Base-by-base conservation (phyloP, 148 eudicot species). In the Heliosperma pusillum region DNA sequence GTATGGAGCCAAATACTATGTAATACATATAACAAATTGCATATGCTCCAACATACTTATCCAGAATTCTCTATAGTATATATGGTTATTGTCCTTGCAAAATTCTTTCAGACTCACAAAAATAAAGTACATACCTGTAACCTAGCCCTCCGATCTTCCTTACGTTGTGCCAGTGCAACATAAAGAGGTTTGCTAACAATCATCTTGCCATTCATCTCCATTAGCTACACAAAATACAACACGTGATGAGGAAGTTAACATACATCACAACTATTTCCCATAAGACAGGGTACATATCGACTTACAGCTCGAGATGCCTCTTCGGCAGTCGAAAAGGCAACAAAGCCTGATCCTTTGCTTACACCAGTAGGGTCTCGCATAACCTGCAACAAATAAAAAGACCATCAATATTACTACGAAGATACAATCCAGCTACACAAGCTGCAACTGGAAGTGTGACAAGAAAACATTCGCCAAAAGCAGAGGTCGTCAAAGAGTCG, bases 301-400 rank as follows among this genome's bases (percentile, higher is more conserved):
- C 99, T 88, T 86, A 95, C 97, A 29, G 99, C 97, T 70, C 89
- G 87, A 71, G 97, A 87, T 72, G 99, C 97, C 77, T 92, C 99
- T 70, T 95, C 96, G 69, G 91, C 87, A 69, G 90, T 82, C 21
- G 97, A 84, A 81, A 92, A 95, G 26, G 99, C 89, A 76, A 92
- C 96, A 89, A 95, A 95, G 20, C 93, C 98, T 7, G 96, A 90
- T 33, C 98, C 97, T 81, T 83, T 89, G 80, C 96, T 94, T 29
- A 86, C 71, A 52, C 98, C 98, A 81, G 64, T 83, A 50, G 92
- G 88, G 78, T 92, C 97, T 40, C 89, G 89, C 97, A 94, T 90
- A 42, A 94, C 90, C 98, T 94, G 74, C 76, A 76, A 44, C 44
- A 2, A 5, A 21, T 19, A 29, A 57, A 12, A n/a, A 57, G 22